Evolutionary conservation across 2,329 filamentous ascomycete genomes (phyloP).

Genomic region (Colletotrichum incanum): DNA sequence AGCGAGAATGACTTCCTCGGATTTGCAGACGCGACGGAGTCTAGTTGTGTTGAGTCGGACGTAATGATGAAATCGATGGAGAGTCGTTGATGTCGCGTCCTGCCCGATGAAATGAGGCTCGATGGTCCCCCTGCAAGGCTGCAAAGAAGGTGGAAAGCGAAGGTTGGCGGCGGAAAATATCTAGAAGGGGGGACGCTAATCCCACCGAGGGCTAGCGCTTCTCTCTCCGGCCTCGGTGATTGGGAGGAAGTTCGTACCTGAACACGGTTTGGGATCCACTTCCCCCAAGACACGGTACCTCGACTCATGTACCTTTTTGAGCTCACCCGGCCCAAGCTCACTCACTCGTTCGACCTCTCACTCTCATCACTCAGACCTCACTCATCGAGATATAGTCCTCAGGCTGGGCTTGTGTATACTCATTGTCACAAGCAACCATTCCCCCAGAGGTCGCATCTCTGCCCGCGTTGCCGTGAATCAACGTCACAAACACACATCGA

Average conservation of each 20-base stretch:
- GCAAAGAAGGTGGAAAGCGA: conserved; percentile 16
- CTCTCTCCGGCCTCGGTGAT: background rate
- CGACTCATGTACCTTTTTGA: conserved; percentile 19
- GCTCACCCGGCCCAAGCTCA: conserved; percentile 12
- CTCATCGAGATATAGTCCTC: background rate
- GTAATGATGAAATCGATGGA: conserved; percentile 24
- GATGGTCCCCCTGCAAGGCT: conserved; percentile 35
- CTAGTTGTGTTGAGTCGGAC: background rate
- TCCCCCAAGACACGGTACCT: conserved; percentile 11
- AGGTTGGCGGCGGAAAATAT: conserved; percentile 42
- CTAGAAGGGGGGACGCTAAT: conserved; percentile 3
- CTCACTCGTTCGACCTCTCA: conserved; percentile 7
- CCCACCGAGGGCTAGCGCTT: background rate
- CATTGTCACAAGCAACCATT: background rate
- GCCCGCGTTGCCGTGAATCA: too few relatives aligned
- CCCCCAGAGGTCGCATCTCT: background rate
- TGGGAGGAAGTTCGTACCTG: conserved; percentile 15
- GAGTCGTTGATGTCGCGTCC: conserved; percentile 32
- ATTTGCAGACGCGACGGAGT: background rate
- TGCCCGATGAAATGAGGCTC: conserved; percentile 33
- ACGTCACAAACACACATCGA: background rate
- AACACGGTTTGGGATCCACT: background rate
- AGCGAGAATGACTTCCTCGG: too few relatives aligned
- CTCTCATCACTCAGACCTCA: conserved; percentile 8
- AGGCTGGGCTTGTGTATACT: background rate